Evolutionary conservation across 129 eudicot species (phyloP), one percentile per base, ranked within the genome.

Genomic region (Rutidosis leptorrhynchoides): DNA sequence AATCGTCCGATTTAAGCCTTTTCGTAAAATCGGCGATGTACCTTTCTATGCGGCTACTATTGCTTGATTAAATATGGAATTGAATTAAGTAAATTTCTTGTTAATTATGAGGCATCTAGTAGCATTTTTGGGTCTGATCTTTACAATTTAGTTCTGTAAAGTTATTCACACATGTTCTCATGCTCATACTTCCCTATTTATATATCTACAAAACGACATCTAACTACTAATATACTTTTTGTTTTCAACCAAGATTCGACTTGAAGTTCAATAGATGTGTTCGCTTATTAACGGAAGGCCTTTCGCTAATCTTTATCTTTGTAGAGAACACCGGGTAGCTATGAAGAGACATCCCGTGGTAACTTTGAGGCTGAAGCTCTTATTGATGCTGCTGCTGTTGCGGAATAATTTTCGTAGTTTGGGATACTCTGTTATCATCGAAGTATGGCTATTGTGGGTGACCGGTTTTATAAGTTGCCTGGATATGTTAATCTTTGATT

Each of bases 381-480:
- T 29, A 64, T 63, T 56, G 73, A 77, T 58, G 48, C 49, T 63
- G 48, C 49, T 63, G 68, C 58, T 69, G 68, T 28, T 74, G 43
- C 26, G 29, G 49, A 70, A 58, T 74, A 74, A 70, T 56, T 29
- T 32, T 74, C 68, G 4, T 58, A 43, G 54, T 63, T 62, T 53
- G 71, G 75, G 75, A 54, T 67, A 72, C 75, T 73, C 71, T 54
- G 21, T 67, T 73, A 62, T 55, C 51, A 29, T 66, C 27, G 7
- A 68, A 63, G 46, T 68, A 64, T 17, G 51, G 52, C 30, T 29
- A 40, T 52, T 49, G 28, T 58, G 21, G 71, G 21, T 71, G 49
- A 51, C 26, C 24, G 53, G 64, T 48, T 64, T 42, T 66, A 49
- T 43, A 59, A 66, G 61, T 48, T 62, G 62, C 58, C 42, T 54